These are phyloP conservation scores for Yamadazyma dendronema DNA, from an alignment of 1,139 yeast genomes.

Conservation along the genomic window DNA sequence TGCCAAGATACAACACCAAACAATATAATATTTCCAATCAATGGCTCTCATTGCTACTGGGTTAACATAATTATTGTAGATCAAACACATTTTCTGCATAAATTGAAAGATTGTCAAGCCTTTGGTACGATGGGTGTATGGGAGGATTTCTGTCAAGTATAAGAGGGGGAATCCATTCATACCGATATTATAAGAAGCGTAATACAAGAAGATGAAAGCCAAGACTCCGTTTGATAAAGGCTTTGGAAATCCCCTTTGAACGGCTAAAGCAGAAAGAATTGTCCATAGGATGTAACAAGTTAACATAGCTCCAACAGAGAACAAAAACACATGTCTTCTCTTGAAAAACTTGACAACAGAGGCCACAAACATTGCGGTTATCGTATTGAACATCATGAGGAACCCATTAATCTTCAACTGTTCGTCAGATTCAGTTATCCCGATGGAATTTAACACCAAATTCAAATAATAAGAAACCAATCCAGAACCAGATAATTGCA, in stretches of 20 bases:
- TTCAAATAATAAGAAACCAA: constrained; percentile 50
- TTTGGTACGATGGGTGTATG: constrained; percentile 43
- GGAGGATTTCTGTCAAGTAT: constrained; percentile 42
- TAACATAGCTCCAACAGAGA: constrained; percentile 35
- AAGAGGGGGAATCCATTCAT: constrained; percentile 39
- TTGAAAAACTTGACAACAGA: constrained; percentile 28
- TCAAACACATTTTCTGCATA: constrained; percentile 21
- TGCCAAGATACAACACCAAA: constrained; percentile 40
- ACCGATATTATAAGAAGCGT: constrained; percentile 34
- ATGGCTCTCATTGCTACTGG: constrained; percentile 59
- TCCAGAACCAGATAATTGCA: constrained; percentile 53
- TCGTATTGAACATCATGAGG: constrained; percentile 41
- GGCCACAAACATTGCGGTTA: constrained; percentile 31
- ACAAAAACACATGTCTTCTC: constrained; percentile 46
- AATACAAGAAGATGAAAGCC: constrained; percentile 45
- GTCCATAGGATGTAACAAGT: constrained; percentile 38
- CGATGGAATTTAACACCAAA: constrained; percentile 46
- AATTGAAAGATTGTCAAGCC: constrained; percentile 35
- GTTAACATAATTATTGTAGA: constrained; percentile 45
- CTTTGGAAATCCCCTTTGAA: constrained; percentile 31
- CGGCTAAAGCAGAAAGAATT: constrained; percentile 30
- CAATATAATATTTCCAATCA: constrained; percentile 59
- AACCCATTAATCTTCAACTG: constrained; percentile 49
- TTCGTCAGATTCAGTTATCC: constrained; percentile 40
- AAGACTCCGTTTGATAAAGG: constrained; percentile 40